These are phyloP conservation scores for Umbelopsis isabellina DNA, from an alignment of 192 early-diverging fungal genomes.

Conservation along the genomic window DNA sequence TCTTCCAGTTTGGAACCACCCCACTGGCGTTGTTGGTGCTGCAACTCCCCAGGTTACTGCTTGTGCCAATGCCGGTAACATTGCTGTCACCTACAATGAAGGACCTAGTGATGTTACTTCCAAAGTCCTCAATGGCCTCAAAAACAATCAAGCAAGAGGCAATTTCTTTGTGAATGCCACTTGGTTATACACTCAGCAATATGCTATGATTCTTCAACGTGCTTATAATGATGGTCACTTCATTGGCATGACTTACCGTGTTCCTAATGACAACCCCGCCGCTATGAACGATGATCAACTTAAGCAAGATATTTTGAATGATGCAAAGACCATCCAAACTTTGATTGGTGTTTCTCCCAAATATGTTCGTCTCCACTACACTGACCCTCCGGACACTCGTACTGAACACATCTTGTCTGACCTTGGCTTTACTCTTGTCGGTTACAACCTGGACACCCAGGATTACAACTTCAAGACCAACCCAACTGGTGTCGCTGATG, in stretches of 20 bases:
- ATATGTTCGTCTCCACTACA: constrained; percentile 52
- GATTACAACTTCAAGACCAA: constrained; percentile 55
- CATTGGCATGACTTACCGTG: constrained; percentile 59
- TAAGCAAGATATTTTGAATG: constrained; percentile 46
- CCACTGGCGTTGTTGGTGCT: constrained; percentile 23
- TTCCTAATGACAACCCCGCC: constrained; percentile 50
- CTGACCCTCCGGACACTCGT: constrained; percentile 43
- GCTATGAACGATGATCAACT: constrained; percentile 47
- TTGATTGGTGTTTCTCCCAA: constrained; percentile 55
- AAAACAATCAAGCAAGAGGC: constrained; percentile 51
- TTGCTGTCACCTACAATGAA: constrained; percentile 55
- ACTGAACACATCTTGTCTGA: constrained; percentile 45
- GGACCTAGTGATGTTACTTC: constrained; percentile 58
- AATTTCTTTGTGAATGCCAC: constrained; percentile 57
- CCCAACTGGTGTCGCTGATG: constrained; percentile 42
- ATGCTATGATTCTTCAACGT: constrained; percentile 53
- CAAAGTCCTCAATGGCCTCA: constrained; percentile 54
- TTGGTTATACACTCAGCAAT: constrained; percentile 58
- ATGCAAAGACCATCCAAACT: constrained; percentile 44
- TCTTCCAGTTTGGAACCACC: constrained; percentile 42
- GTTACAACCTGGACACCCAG: constrained; percentile 51
- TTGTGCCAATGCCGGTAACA: constrained; percentile 49
- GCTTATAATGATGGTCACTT: constrained; percentile 59
- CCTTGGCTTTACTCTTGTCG: constrained; percentile 50
- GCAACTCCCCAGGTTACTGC: constrained; percentile 44